phyloP scores from a whole-genome alignment of 176 grass and related monocot species.

The Carex pumila region DNA sequence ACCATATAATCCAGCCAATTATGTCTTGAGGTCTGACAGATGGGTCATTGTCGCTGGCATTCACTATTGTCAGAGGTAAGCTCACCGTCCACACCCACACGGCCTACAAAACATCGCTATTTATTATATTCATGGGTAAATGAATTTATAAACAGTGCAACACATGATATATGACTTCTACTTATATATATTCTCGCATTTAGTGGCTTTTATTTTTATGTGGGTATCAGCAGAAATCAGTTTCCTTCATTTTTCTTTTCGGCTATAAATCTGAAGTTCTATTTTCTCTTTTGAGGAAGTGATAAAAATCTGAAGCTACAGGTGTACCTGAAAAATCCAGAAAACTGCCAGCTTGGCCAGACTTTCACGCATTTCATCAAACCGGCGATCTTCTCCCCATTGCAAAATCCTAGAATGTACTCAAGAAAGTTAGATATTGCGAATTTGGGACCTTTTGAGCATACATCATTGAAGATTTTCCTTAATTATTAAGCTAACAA shows the following conservation, averaged over 20 bases:
- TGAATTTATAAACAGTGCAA: not conserved
- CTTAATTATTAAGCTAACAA: not conserved
- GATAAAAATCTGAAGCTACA: not conserved
- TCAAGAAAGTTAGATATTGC: constrained; percentile 9
- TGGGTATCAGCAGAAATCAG: not conserved
- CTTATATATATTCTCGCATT: not conserved
- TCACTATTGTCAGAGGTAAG: constrained; percentile 86
- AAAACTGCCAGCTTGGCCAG: constrained; percentile 74
- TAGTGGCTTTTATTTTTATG: not conserved
- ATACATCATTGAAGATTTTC: not conserved
- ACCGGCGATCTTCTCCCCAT: constrained; percentile 82
- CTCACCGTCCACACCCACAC: constrained; percentile 92
- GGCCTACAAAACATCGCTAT: constrained; percentile 35
- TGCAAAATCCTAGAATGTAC: constrained; percentile 57
- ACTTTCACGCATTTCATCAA: constrained; percentile 81
- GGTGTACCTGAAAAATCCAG: constrained; percentile 73
- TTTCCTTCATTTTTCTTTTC: not conserved
- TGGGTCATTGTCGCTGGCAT: constrained; percentile 60
- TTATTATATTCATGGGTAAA: not conserved
- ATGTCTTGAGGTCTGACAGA: constrained; percentile 62
- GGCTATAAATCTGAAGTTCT: not conserved
- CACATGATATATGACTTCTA: not conserved
- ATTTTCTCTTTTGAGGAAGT: not conserved
- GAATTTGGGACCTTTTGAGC: not conserved
- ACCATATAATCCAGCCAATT: constrained; percentile 96